Base-by-base conservation (phyloP, 345 rosid species). In the Syzygium oleosum region DNA sequence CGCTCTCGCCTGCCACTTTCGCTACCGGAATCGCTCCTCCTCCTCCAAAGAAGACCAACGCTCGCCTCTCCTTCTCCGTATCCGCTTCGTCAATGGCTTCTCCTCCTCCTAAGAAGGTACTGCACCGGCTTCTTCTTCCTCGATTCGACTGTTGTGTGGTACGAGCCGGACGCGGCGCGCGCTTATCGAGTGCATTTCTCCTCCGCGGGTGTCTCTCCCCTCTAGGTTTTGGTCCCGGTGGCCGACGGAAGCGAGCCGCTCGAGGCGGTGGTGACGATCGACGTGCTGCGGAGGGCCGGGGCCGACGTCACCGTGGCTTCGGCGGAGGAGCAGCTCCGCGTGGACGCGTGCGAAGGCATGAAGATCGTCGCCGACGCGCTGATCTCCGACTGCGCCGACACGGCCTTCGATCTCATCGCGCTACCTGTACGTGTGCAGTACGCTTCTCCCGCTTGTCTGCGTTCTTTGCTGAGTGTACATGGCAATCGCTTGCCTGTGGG, bases 181-280 rank as follows among this genome's bases (percentile, higher is more conserved):
- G 84, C 65, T 88, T 63, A 58, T 83, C 21, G 79, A 56, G 49
- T 15, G 65, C 55, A 43, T 84, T 54, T 65, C 34, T 56, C 21
- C 23, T 58, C 4, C 4, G 17, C 9, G 52, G 41, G 55, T 27
- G 49, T 12, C 2, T 9, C 27, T 41, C 7, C 77, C 12, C 46
- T 63, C 77, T 51, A 97, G 99, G 99, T 97, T 91, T 92, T 97
- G 94, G 95, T 96, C 85, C 99, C 99, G 68, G 91, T 97, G 87
- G 99, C 98, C 9, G 92, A 96, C 85, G 99, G 99, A 22, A 94
- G 95, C 56, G 99, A 97, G 91, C 98, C 99, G 87, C 93, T 97
- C 92, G 98, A 97, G 91, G 99, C 99, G 49, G 96, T 95, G 88
- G 93, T 97, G 58, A 95, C 94, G 85, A 93, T 95, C 88, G 99